A percentile compares a stretch with the other conserved stretches of the same genome.
Conservation (phyloP, 345 rosid genomes). For the Populus euphratica region DNA sequence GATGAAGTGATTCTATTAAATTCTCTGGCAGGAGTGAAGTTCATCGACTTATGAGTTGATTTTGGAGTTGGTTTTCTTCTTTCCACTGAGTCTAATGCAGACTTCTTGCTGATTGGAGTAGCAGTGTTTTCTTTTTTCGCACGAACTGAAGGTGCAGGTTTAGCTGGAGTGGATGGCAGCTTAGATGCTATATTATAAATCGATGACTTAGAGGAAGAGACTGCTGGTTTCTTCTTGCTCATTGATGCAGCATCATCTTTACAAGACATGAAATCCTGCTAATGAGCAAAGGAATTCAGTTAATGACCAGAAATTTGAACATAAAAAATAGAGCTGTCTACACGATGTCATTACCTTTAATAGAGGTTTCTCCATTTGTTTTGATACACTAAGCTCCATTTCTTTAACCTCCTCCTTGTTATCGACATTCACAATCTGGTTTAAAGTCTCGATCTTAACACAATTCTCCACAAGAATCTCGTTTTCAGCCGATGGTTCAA, state of each 20-base stretch:
- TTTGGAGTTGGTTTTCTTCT: slow-evolving; percentile 51
- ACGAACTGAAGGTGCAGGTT: slow-evolving; percentile 19
- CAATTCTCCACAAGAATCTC: slow-evolving; percentile 24
- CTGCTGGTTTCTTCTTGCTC: slow-evolving; percentile 40
- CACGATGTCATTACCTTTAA: slow-evolving; percentile 36
- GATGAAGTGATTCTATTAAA: slow-evolving; percentile 49
- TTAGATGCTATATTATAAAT: slow-evolving; percentile 25
- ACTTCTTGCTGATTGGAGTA: slow-evolving; percentile 38
- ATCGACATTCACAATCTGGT: slow-evolving; percentile 10
- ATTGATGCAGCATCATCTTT: slow-evolving; percentile 23
- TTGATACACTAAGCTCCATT: slow-evolving; percentile 19
- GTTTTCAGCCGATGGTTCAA: slow-evolving; percentile 8
- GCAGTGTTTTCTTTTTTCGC: slow-evolving; percentile 30
- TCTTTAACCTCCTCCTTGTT: slow-evolving; percentile 21
- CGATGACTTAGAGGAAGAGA: slow-evolving; percentile 28
- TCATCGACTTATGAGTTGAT: slow-evolving; percentile 46
- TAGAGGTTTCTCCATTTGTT: slow-evolving; percentile 43
- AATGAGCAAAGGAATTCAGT: slow-evolving; percentile 2
- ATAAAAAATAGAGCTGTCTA: neutral
- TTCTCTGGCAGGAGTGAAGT: slow-evolving; percentile 69
- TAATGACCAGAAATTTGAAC: slow-evolving; percentile 1
- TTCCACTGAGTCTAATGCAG: slow-evolving; percentile 21
- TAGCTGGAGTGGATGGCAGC: slow-evolving; percentile 38
- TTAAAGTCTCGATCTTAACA: slow-evolving; percentile 15
- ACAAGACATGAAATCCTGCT: slow-evolving; percentile 35